phyloP scores from a whole-genome alignment of 805 yeast species.

The Saccharomycopsis lassenensis region DNA sequence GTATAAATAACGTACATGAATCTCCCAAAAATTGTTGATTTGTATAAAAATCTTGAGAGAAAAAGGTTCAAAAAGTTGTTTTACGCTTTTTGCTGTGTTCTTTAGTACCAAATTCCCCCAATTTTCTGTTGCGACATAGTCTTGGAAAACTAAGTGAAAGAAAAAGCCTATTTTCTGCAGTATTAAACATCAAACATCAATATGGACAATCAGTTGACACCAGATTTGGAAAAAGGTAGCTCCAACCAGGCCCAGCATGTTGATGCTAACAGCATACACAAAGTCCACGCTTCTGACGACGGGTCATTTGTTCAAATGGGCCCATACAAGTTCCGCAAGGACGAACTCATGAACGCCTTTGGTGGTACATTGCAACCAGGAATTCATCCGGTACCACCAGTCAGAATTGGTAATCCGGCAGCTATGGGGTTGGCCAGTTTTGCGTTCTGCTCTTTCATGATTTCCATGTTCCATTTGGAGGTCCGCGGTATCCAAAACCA shows the following conservation, averaged over 20 bases:
- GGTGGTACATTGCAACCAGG: slow-evolving; percentile 44
- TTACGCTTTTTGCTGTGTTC: too few relatives aligned
- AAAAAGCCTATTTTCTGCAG: too few relatives aligned
- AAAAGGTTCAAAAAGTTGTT: too few relatives aligned
- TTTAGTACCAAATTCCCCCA: too few relatives aligned
- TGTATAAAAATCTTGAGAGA: too few relatives aligned
- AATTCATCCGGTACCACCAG: slow-evolving; percentile 19
- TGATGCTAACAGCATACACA: slow-evolving; percentile 6
- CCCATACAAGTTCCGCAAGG: slow-evolving; percentile 27
- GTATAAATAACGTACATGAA: too few relatives aligned
- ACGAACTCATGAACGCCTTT: slow-evolving; percentile 45
- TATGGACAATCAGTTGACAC: too few relatives aligned
- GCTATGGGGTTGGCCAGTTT: slow-evolving; percentile 54
- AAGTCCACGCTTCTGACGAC: slow-evolving; percentile 8
- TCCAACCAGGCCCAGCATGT: slow-evolving; percentile 1
- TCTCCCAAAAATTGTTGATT: too few relatives aligned
- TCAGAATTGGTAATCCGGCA: slow-evolving; percentile 52
- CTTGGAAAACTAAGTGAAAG: too few relatives aligned
- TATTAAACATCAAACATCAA: too few relatives aligned
- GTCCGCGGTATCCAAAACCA: slow-evolving; percentile 42
- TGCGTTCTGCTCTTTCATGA: slow-evolving; percentile 50
- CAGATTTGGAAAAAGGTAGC: slow-evolving; percentile 15
- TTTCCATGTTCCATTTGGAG: slow-evolving; percentile 42
- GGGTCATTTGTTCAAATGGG: slow-evolving; percentile 23
- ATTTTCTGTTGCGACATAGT: too few relatives aligned